phyloP scores from a whole-genome alignment of 495 filamentous ascomycete genomes.

The Geoglossum glabrum region DNA sequence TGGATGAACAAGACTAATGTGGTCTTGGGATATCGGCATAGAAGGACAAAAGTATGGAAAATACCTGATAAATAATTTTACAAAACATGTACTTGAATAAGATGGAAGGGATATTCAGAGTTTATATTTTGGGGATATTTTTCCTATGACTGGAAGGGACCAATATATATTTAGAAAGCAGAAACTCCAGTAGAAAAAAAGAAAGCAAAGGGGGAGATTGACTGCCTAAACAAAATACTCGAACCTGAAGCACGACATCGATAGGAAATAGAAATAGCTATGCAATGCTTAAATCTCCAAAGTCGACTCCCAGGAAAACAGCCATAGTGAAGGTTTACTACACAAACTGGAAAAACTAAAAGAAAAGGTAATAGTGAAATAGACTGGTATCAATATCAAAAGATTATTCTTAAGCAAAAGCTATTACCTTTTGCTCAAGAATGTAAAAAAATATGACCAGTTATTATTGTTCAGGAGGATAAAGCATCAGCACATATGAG shows the following conservation, averaged over 20 bases:
- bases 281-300: not conserved
- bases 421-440: slow-evolving; percentile 16
- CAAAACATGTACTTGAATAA: not conserved
- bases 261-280: not conserved
- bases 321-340: not conserved
- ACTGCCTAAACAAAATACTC: not conserved
- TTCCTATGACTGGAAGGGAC: too few relatives aligned
- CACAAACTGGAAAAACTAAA: not conserved
- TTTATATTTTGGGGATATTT: too few relatives aligned
- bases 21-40: not conserved
- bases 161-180: too few relatives aligned
- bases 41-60: not conserved
- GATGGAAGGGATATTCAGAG: not conserved
- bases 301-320: not conserved
- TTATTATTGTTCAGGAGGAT: not conserved
- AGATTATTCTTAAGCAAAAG: too few relatives aligned
- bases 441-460: slow-evolving; percentile 4
- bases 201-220: not conserved
- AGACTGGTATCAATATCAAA: slow-evolving; percentile 13
- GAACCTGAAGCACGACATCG: not conserved
- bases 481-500: not conserved
- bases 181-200: not conserved
- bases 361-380: slow-evolving; percentile 4
- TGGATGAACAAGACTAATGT: slow-evolving; percentile 1
- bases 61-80: not conserved